Conservation (phyloP, 768 basidiomycete species). For the Mrakia frigida region DNA sequence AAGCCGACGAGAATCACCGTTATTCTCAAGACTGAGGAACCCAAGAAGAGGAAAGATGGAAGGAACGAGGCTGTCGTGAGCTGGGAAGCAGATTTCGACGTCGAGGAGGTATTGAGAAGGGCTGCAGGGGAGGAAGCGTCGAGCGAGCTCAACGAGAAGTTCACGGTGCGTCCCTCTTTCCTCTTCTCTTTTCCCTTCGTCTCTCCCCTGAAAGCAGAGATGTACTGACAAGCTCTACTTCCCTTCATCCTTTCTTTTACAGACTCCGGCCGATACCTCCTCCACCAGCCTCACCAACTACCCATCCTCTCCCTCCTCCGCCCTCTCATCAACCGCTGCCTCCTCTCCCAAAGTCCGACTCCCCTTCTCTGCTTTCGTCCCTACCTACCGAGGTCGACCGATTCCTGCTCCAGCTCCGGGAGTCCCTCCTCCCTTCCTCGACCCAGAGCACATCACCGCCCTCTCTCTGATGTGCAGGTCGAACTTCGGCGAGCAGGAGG, state of each 20-base stretch:
- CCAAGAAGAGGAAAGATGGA: conserved; percentile 34
- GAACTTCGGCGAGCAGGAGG: conserved; percentile 37
- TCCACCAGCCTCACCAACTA: not conserved
- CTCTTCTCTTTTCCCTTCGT: conserved; percentile 32
- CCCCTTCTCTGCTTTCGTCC: conserved; percentile 39
- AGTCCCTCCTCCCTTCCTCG: conserved; percentile 35
- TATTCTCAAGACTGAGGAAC: conserved; percentile 40
- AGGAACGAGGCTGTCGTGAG: conserved; percentile 37
- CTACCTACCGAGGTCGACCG: conserved; percentile 43
- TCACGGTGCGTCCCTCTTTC: conserved; percentile 15
- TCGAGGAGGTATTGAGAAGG: not conserved
- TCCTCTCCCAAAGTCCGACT: conserved; percentile 31
- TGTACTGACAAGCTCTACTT: not conserved
- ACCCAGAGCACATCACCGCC: conserved; percentile 36
- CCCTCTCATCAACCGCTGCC: not conserved
- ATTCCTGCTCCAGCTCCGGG: conserved; percentile 25
- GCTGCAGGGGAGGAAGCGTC: not conserved
- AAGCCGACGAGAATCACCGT: conserved; percentile 37
- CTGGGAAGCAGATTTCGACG: conserved; percentile 37
- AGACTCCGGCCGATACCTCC: not conserved
- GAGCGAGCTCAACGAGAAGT: not conserved
- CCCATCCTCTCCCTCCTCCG: not conserved
- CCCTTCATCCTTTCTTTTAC: not conserved
- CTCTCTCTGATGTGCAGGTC: conserved; percentile 39
- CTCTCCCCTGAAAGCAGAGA: not conserved